These are phyloP conservation scores for Penicillium sp. DNA, from an alignment of 2,329 filamentous ascomycete genomes.

Conservation along the genomic window DNA sequence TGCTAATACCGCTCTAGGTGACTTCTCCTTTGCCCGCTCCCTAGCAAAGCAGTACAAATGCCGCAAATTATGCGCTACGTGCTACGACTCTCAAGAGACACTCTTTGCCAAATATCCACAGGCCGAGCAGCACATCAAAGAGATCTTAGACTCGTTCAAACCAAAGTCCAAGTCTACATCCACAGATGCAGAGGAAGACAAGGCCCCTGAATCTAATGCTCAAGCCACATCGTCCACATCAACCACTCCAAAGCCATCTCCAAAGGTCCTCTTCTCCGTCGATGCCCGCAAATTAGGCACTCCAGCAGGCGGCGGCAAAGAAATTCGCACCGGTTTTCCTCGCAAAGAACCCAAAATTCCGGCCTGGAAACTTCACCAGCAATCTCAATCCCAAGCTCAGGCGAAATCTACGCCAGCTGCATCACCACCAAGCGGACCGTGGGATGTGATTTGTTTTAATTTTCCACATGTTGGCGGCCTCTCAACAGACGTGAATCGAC, in stretches of 20 bases:
- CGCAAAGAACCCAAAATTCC: slow-evolving; percentile 38
- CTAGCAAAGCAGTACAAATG: slow-evolving; percentile 48
- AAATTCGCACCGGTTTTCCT: slow-evolving; percentile 47
- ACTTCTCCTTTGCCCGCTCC: slow-evolving; percentile 54
- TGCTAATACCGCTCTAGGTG: slow-evolving; percentile 38
- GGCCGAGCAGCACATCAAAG: slow-evolving; percentile 61
- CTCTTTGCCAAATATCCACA: slow-evolving; percentile 76
- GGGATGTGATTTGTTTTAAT: slow-evolving; percentile 88
- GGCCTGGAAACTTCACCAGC: slow-evolving; percentile 26
- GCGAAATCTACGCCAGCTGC: slow-evolving; percentile 4
- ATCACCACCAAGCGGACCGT: slow-evolving; percentile 46
- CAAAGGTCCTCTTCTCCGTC: slow-evolving; percentile 47
- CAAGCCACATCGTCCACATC: not conserved
- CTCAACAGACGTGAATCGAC: slow-evolving; percentile 88
- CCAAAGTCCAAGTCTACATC: slow-evolving; percentile 19
- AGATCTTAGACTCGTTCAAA: slow-evolving; percentile 35
- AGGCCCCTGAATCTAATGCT: slow-evolving; percentile 4
- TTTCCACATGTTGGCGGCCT: slow-evolving; percentile 96
- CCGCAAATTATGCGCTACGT: slow-evolving; percentile 47
- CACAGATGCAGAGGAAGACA: slow-evolving; percentile 5
- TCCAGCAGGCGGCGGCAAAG: slow-evolving; percentile 44
- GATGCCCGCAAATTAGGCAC: slow-evolving; percentile 49
- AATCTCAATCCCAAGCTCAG: not conserved
- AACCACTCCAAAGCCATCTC: slow-evolving; percentile 12
- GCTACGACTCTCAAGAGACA: slow-evolving; percentile 48